Evolutionary conservation across 148 eudicot species (phyloP).

Genomic region (Heliamphora exappendiculata): DNA sequence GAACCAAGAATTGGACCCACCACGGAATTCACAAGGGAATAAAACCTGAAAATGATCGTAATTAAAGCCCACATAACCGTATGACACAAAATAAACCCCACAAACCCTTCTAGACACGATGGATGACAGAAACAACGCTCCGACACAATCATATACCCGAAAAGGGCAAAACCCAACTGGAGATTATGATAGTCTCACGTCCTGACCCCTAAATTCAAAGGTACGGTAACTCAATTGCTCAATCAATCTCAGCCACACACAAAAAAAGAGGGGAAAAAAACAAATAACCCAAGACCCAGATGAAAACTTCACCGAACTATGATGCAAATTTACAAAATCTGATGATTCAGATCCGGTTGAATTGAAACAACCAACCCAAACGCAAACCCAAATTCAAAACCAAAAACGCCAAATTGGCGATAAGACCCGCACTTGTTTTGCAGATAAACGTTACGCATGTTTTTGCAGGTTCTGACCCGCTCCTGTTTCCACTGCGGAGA

Average conservation of each 20-base stretch:
- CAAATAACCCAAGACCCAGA: not conserved
- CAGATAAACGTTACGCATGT: not conserved
- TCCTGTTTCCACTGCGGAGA: not conserved
- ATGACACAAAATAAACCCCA: not conserved
- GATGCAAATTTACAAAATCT: not conserved
- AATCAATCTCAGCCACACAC: slow-evolving; percentile 3
- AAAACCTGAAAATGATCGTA: not conserved
- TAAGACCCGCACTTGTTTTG: too few species aligned
- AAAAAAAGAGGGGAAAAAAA: too few species aligned
- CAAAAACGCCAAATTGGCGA: not conserved
- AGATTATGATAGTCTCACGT: slow-evolving; percentile 2
- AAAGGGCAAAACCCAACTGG: not conserved
- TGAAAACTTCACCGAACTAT: slow-evolving; percentile 2
- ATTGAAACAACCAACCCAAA: not conserved
- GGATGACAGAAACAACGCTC: not conserved
- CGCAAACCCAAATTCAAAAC: not conserved
- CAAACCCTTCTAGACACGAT: not conserved
- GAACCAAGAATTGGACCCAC: not conserved
- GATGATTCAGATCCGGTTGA: not conserved
- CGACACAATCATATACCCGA: not conserved
- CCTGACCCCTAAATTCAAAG: not conserved
- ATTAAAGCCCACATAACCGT: not conserved
- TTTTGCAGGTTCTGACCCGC: not conserved
- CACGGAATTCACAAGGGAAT: not conserved
- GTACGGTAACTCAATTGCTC: slow-evolving; percentile 12